A percentile compares a stretch with the other conserved stretches of the same genome.
These are phyloP conservation scores for Delonix regia DNA, from an alignment of 306 rosid species.

Conservation along the genomic window DNA sequence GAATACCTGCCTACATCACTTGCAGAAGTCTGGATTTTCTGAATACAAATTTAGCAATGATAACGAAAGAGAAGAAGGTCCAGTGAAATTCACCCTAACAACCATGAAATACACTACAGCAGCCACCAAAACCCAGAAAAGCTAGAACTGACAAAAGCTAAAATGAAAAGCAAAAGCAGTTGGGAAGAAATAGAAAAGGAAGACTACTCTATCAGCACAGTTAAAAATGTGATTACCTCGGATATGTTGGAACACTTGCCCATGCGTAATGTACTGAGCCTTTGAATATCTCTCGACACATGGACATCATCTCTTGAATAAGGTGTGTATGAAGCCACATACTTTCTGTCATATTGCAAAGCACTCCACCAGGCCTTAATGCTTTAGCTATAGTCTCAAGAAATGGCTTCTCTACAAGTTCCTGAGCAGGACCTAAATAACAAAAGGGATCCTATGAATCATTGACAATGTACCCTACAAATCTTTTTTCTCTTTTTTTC, in stretches of 20 bases:
- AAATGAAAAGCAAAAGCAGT: constrained; percentile 17
- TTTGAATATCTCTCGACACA: constrained; percentile 56
- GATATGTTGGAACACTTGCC: constrained; percentile 81
- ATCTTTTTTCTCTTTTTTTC: not conserved
- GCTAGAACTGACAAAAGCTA: not conserved
- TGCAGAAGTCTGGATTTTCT: no score
- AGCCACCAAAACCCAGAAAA: not conserved
- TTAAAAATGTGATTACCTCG: constrained; percentile 53
- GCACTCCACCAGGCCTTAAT: constrained; percentile 91
- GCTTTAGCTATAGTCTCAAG: constrained; percentile 80
- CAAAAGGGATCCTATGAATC: constrained; percentile 33
- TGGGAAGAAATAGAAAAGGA: not conserved
- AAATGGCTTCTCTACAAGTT: constrained; percentile 94
- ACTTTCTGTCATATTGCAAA: constrained; percentile 97
- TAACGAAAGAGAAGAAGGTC: not conserved
- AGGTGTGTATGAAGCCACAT: constrained; percentile 99
- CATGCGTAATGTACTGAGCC: constrained; percentile 71
- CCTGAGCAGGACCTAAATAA: constrained; percentile 86
- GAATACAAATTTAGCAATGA: not conserved
- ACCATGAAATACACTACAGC: not conserved
- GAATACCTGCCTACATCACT: no score
- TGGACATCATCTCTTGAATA: constrained; percentile 56
- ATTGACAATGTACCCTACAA: not conserved
- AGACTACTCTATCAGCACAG: not conserved
- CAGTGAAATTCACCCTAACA: not conserved